Evolutionary conservation across 495 filamentous ascomycete genomes (phyloP), one percentile per base, ranked within the genome.

Genomic region (Trichocladium uniseriatum): DNA sequence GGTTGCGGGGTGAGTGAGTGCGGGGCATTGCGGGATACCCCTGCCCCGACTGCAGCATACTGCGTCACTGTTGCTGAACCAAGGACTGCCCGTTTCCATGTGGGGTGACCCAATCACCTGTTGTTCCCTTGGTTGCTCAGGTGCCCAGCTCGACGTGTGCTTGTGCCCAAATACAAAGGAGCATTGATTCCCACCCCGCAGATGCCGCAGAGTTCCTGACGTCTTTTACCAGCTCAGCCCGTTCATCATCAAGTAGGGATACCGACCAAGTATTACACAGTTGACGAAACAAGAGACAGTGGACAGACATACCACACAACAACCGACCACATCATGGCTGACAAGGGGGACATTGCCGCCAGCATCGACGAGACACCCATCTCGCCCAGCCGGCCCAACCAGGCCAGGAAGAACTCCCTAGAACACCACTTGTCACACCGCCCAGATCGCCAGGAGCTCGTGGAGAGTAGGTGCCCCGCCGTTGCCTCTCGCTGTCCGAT

Each of bases 371-470:
- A 75, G 55, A 74, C 75, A 3, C 75, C 78, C 57, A 85, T 86
- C 66, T 82, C 84, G n/a, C 79, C 84, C 45, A 70, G 77, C 51
- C 57, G 62, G 18, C 62, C 67, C 18, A 64, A 70, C 51, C 35
- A 53, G 1, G 81, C 81, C 55, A 83, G 89, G 57, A 86, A 86
- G 66, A 83, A 94, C 70, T 89, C 85, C n/a, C 79, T 95, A 27
- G 87, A 92, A 68, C 87, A 85, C 57, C 86, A 90, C 58, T 77
- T 94, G 49, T 79, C 83, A 60, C 79, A 78, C 48, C 84, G 89
- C 32, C 89, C 89, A 10, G 85, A 89, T 18, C 73, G 79, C 36
- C 72, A 89, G 59, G 88, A 95, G 51, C 80, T 95, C 43, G 87
- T 94, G 44, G 85, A 89, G 57, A 84, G 86, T 90, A 75, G 28